Evolutionary conservation across 306 rosid species (phyloP).

Genomic region (Acacia acuminata): DNA sequence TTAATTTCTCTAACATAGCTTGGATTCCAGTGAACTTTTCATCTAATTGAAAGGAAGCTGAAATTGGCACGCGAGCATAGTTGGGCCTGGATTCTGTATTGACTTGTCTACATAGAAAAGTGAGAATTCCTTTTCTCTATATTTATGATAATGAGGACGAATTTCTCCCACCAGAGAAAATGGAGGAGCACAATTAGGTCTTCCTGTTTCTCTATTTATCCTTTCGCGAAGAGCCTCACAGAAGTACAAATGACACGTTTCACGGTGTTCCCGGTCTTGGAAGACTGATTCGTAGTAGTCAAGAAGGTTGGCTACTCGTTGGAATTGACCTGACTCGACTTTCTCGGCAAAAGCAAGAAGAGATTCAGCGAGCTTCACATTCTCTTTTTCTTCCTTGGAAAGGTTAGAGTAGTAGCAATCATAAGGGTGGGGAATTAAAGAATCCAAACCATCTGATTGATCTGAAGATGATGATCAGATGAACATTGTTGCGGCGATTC

Average conservation of each 20-base stretch:
- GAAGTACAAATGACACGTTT: constrained; percentile 55
- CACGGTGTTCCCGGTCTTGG: constrained; percentile 49
- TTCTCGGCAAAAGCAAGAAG: constrained; percentile 73
- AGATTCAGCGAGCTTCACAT: constrained; percentile 55
- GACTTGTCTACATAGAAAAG: constrained; percentile 25
- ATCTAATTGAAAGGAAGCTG: too few relatives aligned
- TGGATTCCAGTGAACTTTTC: too few relatives aligned
- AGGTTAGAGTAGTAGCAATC: constrained; percentile 47
- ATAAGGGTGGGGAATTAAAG: constrained; percentile 47
- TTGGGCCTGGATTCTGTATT: constrained; percentile 27
- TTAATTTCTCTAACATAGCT: constrained; percentile 33
- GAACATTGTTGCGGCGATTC: constrained; percentile 66
- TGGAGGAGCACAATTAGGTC: constrained; percentile 5
- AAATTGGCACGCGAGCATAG: too few relatives aligned
- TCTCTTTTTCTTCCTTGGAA: constrained; percentile 48
- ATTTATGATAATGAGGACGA: not conserved
- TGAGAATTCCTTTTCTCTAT: not conserved
- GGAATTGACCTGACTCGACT: constrained; percentile 54
- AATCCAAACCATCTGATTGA: constrained; percentile 12
- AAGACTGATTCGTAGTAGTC: constrained; percentile 37
- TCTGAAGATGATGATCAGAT: constrained; percentile 45
- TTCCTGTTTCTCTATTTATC: constrained; percentile 59
- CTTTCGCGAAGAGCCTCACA: constrained; percentile 57
- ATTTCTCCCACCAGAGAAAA: not conserved
- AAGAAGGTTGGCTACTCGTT: constrained; percentile 48